Percentiles rank a stretch among this genome's conserved stretches.
Conservation (phyloP, 148 eudicot genomes). For the Diospyros kaki region DNA sequence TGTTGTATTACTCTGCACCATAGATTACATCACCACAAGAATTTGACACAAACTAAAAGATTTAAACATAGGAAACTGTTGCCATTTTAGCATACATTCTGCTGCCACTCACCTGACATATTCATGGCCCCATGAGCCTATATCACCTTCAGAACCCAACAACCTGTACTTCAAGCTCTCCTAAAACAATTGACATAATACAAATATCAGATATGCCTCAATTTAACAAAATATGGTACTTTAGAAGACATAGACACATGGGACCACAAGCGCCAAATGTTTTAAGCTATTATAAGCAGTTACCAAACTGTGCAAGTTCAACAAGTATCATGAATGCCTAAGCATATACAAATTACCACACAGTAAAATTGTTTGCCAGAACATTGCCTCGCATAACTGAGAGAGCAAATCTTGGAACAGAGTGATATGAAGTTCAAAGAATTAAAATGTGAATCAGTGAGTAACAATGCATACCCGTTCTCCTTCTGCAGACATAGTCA, state of each 20-base stretch:
- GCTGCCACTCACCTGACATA: constrained; percentile 62
- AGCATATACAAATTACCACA: neutral
- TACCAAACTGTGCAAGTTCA: neutral
- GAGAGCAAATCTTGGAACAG: neutral
- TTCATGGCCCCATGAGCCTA: constrained; percentile 97
- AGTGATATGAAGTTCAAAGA: neutral
- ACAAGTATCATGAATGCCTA: neutral
- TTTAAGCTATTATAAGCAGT: neutral
- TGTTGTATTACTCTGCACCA: too few species aligned
- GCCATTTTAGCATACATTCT: neutral
- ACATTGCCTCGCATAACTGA: neutral
- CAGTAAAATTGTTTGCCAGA: neutral
- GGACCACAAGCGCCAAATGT: neutral
- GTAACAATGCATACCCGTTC: constrained; percentile 60
- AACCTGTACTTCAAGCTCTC: constrained; percentile 86
- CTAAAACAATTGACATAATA: constrained; percentile 28
- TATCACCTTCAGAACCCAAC: constrained; percentile 85
- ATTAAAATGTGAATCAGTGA: neutral
- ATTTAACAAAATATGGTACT: neutral
- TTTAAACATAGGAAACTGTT: neutral
- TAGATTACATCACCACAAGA: neutral
- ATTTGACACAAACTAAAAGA: neutral
- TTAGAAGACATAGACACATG: neutral
- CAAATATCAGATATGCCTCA: neutral
- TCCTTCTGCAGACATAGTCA: constrained; percentile 89